Percentiles rank a stretch among this genome's conserved stretches.
These are phyloP conservation scores for Allium sativum DNA, from an alignment of 106 monocot genomes.

Conservation along the genomic window DNA sequence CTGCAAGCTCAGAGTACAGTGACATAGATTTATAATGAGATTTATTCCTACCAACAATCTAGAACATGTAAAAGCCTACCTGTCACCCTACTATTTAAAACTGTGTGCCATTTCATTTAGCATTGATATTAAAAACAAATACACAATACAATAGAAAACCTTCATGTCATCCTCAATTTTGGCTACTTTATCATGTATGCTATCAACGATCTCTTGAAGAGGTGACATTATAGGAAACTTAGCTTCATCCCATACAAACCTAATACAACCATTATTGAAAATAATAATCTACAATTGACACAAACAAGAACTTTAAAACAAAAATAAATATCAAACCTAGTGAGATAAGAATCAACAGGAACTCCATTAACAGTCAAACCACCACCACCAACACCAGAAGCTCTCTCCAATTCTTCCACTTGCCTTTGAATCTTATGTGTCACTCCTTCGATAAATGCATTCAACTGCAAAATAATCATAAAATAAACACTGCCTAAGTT, in stretches of 20 bases:
- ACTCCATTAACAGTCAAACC: constrained; percentile 88
- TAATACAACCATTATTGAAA: constrained; percentile 3
- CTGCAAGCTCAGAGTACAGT: too few species aligned
- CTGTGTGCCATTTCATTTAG: too few species aligned
- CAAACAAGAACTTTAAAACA: neutral
- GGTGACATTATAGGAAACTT: constrained; percentile 86
- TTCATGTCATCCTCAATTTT: constrained; percentile 98
- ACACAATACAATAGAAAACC: constrained; percentile 18
- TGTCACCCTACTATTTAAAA: too few species aligned
- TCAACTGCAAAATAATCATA: constrained; percentile 39
- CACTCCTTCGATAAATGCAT: constrained; percentile 81
- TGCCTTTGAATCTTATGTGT: constrained; percentile 93
- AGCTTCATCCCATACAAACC: constrained; percentile 96
- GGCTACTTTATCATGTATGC: constrained; percentile 70
- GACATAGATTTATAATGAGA: too few species aligned
- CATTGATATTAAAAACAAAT: too few species aligned
- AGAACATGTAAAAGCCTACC: too few species aligned
- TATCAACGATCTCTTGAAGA: constrained; percentile 72
- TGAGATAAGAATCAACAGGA: constrained; percentile 89
- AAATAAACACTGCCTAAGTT: constrained; percentile 7
- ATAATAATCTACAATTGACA: neutral
- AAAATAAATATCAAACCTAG: constrained; percentile 36
- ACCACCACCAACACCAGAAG: constrained; percentile 52
- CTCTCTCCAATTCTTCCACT: constrained; percentile 85
- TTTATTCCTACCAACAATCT: too few species aligned